Evolutionary conservation across 441 rosid genomes (phyloP).

Genomic region (Populus hybrid): DNA sequence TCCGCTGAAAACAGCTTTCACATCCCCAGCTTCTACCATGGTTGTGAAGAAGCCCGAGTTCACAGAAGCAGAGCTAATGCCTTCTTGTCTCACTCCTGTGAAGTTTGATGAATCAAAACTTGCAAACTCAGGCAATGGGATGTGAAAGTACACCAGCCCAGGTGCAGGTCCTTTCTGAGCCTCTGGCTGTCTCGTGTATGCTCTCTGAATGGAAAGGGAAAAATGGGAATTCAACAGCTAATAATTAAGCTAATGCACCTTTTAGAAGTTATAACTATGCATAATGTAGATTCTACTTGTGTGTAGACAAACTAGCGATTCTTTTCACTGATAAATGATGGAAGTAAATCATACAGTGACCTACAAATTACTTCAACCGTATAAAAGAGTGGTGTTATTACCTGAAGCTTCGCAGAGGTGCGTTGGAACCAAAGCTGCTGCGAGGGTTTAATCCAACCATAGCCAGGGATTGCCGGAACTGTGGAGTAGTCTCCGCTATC

Average conservation of each 20-base stretch:
- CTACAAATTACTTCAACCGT: not conserved
- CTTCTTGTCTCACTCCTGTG: slow-evolving; percentile 69
- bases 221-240: not conserved
- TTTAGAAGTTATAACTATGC: not conserved
- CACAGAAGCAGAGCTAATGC: slow-evolving; percentile 52
- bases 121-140: slow-evolving; percentile 75
- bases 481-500: slow-evolving; percentile 74
- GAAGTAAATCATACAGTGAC: not conserved
- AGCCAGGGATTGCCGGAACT: slow-evolving; percentile 49
- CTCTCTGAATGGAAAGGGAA: slow-evolving; percentile 34
- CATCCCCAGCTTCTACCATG: slow-evolving; percentile 70
- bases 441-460: slow-evolving; percentile 80
- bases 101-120: slow-evolving; percentile 47
- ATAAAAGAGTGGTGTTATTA: slow-evolving; percentile 11
- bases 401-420: slow-evolving; percentile 62
- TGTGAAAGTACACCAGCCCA: slow-evolving; percentile 74
- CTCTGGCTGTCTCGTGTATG: slow-evolving; percentile 48
- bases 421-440: slow-evolving; percentile 71
- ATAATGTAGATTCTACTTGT: not conserved
- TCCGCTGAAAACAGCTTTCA: slow-evolving; percentile 73
- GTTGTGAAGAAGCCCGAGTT: slow-evolving; percentile 86
- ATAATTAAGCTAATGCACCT: not conserved
- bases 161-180: slow-evolving; percentile 64
- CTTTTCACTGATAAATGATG: not conserved
- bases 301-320: not conserved